Evolutionary conservation across 306 rosid genomes (phyloP).

Genomic region (Trifolium repens): DNA sequence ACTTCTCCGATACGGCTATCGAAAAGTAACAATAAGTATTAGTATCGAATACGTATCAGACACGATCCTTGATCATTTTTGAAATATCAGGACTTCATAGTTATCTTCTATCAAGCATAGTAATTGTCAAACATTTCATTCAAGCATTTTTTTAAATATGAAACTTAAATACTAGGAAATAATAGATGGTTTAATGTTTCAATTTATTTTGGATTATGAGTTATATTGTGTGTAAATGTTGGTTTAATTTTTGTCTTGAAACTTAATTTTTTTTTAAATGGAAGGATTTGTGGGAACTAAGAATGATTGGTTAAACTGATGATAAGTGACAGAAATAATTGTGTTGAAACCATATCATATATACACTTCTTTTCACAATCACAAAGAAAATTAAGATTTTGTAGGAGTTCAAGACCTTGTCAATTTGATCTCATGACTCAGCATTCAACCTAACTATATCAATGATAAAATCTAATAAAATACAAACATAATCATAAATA

Average conservation of each 20-base stretch:
- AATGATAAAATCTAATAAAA: constrained; percentile 57
- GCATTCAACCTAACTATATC: constrained; percentile 45
- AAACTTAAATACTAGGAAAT: too few species aligned
- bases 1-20: too few species aligned
- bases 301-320: constrained; percentile 44
- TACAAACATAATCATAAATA: constrained; percentile 69
- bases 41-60: too few species aligned
- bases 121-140: too few species aligned
- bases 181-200: constrained; percentile 1
- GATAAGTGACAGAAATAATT: constrained; percentile 42
- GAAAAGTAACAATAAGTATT: too few species aligned
- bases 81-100: too few species aligned
- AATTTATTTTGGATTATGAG: neutral
- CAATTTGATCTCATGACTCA: constrained; percentile 45
- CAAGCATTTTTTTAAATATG: too few species aligned
- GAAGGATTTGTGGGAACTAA: constrained; percentile 35
- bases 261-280: neutral
- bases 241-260: neutral
- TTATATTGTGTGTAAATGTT: constrained; percentile 8
- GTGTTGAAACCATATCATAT: constrained; percentile 48
- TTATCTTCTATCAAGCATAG: too few species aligned
- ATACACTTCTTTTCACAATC: constrained; percentile 44
- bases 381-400: constrained; percentile 41
- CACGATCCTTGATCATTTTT: too few species aligned
- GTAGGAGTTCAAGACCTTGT: constrained; percentile 37